Percentiles rank a stretch among this genome's conserved stretches.
These are phyloP conservation scores for Cyberlindnera sargentensis DNA, from an alignment of 805 yeast species.

Conservation along the genomic window DNA sequence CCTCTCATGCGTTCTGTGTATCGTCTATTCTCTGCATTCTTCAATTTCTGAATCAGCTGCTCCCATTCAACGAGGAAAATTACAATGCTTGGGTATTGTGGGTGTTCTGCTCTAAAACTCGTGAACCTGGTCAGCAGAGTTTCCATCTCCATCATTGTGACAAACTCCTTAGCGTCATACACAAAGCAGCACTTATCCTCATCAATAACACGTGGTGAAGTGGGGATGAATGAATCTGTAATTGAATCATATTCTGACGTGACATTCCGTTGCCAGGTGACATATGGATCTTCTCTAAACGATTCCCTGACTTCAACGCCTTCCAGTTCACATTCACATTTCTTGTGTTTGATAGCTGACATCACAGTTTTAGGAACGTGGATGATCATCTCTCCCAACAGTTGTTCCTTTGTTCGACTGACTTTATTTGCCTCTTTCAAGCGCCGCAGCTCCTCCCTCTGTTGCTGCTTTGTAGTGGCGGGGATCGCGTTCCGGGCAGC, in stretches of 20 bases:
- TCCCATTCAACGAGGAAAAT: slow-evolving; percentile 44
- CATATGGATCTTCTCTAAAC: slow-evolving; percentile 7
- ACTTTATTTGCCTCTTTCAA: slow-evolving; percentile 32
- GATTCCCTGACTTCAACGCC: slow-evolving; percentile 25
- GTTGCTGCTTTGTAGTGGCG: slow-evolving; percentile 6
- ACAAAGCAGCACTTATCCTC: slow-evolving; percentile 40
- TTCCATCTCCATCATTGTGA: slow-evolving; percentile 26
- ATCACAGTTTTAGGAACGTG: slow-evolving; percentile 30
- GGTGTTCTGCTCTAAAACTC: slow-evolving; percentile 16
- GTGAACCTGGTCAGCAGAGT: slow-evolving; percentile 20
- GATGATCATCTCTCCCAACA: slow-evolving; percentile 43
- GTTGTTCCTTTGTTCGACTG: slow-evolving; percentile 40
- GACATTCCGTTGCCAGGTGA: slow-evolving; percentile 46
- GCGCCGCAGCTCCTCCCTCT: slow-evolving; percentile 4
- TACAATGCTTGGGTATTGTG: slow-evolving; percentile 27
- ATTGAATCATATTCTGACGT: slow-evolving; percentile 40
- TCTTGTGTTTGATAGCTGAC: slow-evolving; percentile 24
- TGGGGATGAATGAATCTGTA: slow-evolving; percentile 50
- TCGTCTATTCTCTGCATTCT: slow-evolving; percentile 36
- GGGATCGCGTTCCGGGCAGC: not conserved
- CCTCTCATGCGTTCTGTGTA: slow-evolving; percentile 33
- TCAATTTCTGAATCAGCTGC: slow-evolving; percentile 37
- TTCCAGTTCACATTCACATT: slow-evolving; percentile 12
- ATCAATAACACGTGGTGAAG: slow-evolving; percentile 29
- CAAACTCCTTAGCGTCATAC: slow-evolving; percentile 41